phyloP scores from a whole-genome alignment of 805 yeast genomes.

The Wickerhamiella occidentalis region DNA sequence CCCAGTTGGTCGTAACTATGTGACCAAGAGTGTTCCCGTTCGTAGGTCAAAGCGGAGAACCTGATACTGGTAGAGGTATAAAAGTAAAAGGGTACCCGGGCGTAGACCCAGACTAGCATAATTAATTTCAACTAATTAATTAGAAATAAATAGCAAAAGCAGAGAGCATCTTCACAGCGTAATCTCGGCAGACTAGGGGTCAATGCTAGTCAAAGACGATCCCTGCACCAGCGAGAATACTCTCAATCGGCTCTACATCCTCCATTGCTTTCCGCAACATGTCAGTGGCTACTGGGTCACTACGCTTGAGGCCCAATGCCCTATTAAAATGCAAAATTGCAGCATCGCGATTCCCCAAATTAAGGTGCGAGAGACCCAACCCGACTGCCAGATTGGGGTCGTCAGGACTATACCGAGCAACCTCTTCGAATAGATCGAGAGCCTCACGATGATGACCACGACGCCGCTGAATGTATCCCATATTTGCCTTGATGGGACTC shows the following conservation, averaged over 20 bases:
- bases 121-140: background rate
- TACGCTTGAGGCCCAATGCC: slow-evolving; percentile 65
- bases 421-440: slow-evolving; percentile 62
- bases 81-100: background rate
- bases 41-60: slow-evolving; percentile 1
- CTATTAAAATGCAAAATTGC: slow-evolving; percentile 71
- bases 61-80: background rate
- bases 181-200: no score
- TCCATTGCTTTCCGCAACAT: slow-evolving; percentile 32
- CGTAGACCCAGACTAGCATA: background rate
- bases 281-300: slow-evolving; percentile 77
- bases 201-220: background rate
- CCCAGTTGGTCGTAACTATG: slow-evolving; percentile 2
- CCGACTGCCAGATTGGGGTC: slow-evolving; percentile 73
- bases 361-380: slow-evolving; percentile 70
- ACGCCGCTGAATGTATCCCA: slow-evolving; percentile 19
- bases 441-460: slow-evolving; percentile 55
- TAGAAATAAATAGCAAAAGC: background rate
- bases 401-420: slow-evolving; percentile 51
- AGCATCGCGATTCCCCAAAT: slow-evolving; percentile 45
- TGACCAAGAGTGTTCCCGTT: slow-evolving; percentile 2
- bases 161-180: no score
- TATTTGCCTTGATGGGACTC: slow-evolving; percentile 44
- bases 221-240: background rate
- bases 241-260: background rate